Base-by-base conservation (phyloP, 768 basidiomycete species). In the Leccinum sublutescens region DNA sequence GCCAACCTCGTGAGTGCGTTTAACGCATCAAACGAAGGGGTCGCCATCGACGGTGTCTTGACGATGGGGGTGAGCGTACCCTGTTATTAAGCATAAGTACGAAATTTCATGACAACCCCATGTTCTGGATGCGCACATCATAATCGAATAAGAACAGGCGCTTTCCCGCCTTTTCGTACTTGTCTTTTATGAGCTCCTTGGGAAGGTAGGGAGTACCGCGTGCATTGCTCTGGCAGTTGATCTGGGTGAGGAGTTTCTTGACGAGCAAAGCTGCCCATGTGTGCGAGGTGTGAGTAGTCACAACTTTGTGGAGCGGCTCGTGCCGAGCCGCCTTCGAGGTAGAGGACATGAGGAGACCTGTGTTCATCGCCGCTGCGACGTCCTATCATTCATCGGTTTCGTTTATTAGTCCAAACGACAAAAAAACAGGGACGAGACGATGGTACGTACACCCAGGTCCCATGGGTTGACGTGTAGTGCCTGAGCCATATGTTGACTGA, bases 41-140 rank as follows among this genome's bases (percentile, higher is more conserved):
- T 75, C 3, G 96, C 96, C 78, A 89, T 89, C 52, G 88, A 85
- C 0, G 96, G 96, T 15, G 85, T 85, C 78, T 94, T 96, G 72
- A 99, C 96, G 74, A 99, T 98, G 2, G 96, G 96, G 2, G 96
- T 88, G 61, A 99, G 86, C 0, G 96, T 99, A 6, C 96, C 96
- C 91, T 96, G 52, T 3, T 11, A 45, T 45, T 19, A 11, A 19
- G 19, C 43, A 45, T 45, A 2, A 45, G 43, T 45, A 45, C 43
- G 2, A 45, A 45, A 45, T 19, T 36, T 19, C 11, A 45, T 4
- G 11, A 19, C 43, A 19, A 6, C 19, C n/a, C n/a, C 19, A 29
- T 29, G 11, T 45, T 45, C 2, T 45, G 43, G 55, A 47, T 17
- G 81, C 90, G 68, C 60, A 93, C 92, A 70, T 97, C 95, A 71